Percentiles rank a stretch among this genome's conserved stretches.
Conservation (phyloP, 106 monocot species). For the Amphibolis antarctica region DNA sequence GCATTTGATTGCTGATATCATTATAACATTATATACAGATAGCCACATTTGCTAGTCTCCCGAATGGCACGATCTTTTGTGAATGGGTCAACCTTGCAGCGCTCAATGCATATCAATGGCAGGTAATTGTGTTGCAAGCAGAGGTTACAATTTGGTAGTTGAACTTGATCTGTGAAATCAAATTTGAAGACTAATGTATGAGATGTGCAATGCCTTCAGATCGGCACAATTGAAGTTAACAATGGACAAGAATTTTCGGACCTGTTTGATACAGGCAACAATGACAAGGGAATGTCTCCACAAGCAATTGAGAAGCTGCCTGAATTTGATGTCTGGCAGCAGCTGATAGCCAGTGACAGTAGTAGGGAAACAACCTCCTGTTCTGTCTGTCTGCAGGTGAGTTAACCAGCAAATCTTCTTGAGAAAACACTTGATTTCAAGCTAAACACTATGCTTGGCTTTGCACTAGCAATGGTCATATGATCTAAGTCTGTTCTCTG, state of each 20-base stretch:
- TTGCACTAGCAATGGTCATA: too few relatives aligned
- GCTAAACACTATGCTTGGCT: too few relatives aligned
- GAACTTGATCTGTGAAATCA: not conserved
- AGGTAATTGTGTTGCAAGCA: slow-evolving; percentile 10
- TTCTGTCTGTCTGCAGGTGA: slow-evolving; percentile 37
- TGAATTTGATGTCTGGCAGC: slow-evolving; percentile 7
- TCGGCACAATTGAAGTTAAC: slow-evolving; percentile 3
- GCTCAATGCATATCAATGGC: slow-evolving; percentile 43
- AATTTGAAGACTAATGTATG: not conserved
- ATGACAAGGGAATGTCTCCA: slow-evolving; percentile 8
- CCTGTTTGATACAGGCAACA: slow-evolving; percentile 4
- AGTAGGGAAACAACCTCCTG: slow-evolving; percentile 10
- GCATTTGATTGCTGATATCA: too few relatives aligned
- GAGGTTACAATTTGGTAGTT: not conserved
- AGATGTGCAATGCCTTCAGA: slow-evolving; percentile 2
- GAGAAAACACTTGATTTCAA: not conserved
- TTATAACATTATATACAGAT: slow-evolving; percentile 1
- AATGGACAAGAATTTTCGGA: slow-evolving; percentile 9
- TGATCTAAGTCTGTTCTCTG: not conserved
- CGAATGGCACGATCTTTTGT: slow-evolving; percentile 30
- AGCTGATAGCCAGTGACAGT: not conserved
- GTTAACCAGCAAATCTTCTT: not conserved
- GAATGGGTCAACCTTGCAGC: slow-evolving; percentile 38
- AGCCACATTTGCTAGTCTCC: slow-evolving; percentile 18
- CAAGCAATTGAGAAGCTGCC: slow-evolving; percentile 16